Evolutionary conservation across 2,329 filamentous ascomycete species (phyloP).

Genomic region (Lecanosticta acicola): DNA sequence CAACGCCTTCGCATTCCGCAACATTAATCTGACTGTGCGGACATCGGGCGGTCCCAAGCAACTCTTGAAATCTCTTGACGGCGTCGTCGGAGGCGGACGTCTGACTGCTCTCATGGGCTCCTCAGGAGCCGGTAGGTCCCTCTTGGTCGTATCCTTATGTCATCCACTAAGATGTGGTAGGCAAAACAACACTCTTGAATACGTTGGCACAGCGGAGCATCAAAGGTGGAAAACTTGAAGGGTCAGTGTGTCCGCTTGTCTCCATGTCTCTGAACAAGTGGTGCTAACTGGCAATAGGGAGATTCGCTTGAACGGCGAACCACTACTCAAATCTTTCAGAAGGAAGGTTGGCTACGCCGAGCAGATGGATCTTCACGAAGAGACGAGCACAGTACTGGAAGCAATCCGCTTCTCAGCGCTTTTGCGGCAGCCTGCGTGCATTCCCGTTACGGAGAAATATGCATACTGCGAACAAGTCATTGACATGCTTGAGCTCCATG

Average conservation of each 20-base stretch:
- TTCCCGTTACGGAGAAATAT: conserved; percentile 56
- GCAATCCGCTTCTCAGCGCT: conserved; percentile 61
- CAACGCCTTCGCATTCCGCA: no score
- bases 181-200: conserved; percentile 33
- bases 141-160: no score
- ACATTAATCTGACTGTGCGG: no score
- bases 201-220: conserved; percentile 39
- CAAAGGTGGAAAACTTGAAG: conserved; percentile 33
- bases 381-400: conserved; percentile 40
- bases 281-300: no score
- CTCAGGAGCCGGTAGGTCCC: conserved; percentile 52
- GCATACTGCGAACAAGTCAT: conserved; percentile 61
- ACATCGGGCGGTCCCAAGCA: no score
- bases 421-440: conserved; percentile 55
- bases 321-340: conserved; percentile 42
- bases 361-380: conserved; percentile 62
- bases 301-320: conserved; percentile 32
- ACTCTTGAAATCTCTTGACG: conserved; percentile 58
- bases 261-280: no score
- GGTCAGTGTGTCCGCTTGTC: no score
- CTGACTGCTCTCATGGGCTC: conserved; percentile 76
- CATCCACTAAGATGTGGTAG: conserved; percentile 7
- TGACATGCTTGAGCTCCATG: conserved; percentile 57
- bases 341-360: conserved; percentile 47
- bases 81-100: conserved; percentile 69